Conservation (phyloP, 192 early-diverging fungal species). For the Chytriomyces confervae region DNA sequence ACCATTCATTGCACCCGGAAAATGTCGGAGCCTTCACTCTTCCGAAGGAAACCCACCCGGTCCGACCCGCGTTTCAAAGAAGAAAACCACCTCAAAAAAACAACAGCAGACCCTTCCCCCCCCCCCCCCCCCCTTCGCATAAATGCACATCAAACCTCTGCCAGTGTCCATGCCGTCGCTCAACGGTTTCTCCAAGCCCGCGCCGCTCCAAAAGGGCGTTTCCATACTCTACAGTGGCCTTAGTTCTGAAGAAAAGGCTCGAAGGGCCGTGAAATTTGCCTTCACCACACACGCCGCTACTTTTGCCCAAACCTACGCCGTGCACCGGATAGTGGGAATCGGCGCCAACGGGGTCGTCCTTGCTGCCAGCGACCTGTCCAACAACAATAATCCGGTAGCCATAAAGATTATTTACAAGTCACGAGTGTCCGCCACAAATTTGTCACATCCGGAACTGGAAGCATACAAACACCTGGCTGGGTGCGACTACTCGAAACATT, state of each 20-base stretch:
- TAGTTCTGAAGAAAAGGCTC: constrained; percentile 20
- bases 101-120: background rate
- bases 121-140: background rate
- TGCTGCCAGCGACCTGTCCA: background rate
- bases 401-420: constrained; percentile 27
- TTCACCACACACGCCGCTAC: background rate
- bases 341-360: constrained; percentile 40
- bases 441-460: background rate
- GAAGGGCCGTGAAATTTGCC: constrained; percentile 2
- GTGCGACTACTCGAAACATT: background rate
- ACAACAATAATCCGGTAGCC: background rate
- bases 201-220: background rate
- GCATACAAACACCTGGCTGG: background rate
- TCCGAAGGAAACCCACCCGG: background rate
- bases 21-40: too few relatives aligned
- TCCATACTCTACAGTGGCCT: background rate
- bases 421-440: background rate
- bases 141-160: background rate
- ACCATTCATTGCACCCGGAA: too few relatives aligned
- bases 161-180: background rate
- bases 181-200: background rate
- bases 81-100: background rate
- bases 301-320: background rate
- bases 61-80: background rate
- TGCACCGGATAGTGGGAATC: constrained; percentile 27